Percentiles rank a stretch among this genome's conserved stretches.
Evolutionary conservation across 176 grass and related monocot species (phyloP).

Genomic region (Sorghum bicolor): DNA sequence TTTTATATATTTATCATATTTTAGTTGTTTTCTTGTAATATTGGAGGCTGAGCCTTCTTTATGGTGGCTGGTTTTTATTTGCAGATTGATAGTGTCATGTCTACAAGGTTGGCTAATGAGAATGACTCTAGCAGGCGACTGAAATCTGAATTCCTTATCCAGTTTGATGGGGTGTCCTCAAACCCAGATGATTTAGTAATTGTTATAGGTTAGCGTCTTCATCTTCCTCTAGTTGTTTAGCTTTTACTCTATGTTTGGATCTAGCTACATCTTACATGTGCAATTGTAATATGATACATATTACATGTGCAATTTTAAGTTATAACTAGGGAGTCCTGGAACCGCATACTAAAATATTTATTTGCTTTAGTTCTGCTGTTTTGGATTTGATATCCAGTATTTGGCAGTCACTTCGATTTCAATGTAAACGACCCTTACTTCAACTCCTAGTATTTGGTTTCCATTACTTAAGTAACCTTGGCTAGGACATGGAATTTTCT

Average conservation of each 20-base stretch:
- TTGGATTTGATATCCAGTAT: neutral
- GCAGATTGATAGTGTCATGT: constrained; percentile 97
- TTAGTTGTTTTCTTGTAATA: constrained; percentile 9
- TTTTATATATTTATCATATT: neutral
- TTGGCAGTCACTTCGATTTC: neutral
- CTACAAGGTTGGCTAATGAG: constrained; percentile 88
- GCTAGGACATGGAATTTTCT: neutral
- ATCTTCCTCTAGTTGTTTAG: constrained; percentile 9
- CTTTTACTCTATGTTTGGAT: neutral
- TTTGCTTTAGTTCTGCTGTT: neutral
- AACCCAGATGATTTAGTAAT: constrained; percentile 89
- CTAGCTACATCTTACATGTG: neutral
- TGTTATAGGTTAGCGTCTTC: constrained; percentile 69
- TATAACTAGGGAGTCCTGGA: neutral
- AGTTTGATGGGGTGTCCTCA: constrained; percentile 90
- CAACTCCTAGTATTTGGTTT: neutral
- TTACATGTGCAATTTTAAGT: neutral
- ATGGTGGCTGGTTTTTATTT: constrained; percentile 26
- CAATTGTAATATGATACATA: neutral
- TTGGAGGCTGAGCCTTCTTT: neutral
- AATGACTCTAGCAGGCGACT: constrained; percentile 86
- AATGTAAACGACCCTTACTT: neutral
- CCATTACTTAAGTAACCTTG: neutral
- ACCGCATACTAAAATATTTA: neutral
- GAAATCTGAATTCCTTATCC: constrained; percentile 97